Evolutionary conservation across 495 filamentous ascomycete genomes (phyloP).

Genomic region (Aspergillus haitiensis): DNA sequence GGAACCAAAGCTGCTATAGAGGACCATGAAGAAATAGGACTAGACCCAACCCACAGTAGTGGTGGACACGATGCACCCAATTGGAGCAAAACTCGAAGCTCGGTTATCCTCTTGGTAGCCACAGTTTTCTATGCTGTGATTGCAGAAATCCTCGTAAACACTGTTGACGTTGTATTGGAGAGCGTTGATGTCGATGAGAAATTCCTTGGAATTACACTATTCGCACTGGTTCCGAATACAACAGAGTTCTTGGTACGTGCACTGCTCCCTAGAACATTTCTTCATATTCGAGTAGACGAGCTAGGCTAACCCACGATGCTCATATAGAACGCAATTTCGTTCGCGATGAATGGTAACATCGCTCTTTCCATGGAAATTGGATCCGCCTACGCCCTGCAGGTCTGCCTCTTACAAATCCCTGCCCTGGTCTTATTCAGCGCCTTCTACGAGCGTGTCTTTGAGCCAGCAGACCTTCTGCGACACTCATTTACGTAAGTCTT

Average conservation of each 20-base stretch:
- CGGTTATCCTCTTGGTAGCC: conserved; percentile 83
- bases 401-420: conserved; percentile 95
- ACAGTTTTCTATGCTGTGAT: conserved; percentile 94
- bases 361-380: conserved; percentile 99
- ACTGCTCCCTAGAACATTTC: not conserved
- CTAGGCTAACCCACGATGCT: conserved; percentile 33
- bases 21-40: conserved; percentile 44
- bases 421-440: conserved; percentile 91
- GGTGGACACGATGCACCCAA: conserved; percentile 98
- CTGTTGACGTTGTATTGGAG: conserved; percentile 89
- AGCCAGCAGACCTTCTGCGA: conserved; percentile 58
- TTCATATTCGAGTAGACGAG: not conserved
- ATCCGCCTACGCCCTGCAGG: conserved; percentile 94
- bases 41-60: conserved; percentile 40
- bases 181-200: conserved; percentile 94
- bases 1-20: conserved; percentile 32
- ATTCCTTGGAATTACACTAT: conserved; percentile 95
- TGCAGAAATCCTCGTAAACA: conserved; percentile 94
- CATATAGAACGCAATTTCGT: conserved; percentile 90
- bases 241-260: conserved; percentile 88
- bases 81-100: conserved; percentile 89
- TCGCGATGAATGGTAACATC: conserved; percentile 99
- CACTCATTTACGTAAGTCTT: conserved; percentile 74
- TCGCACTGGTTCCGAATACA: conserved; percentile 95
- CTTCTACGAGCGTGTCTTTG: conserved; percentile 50